Conservation (phyloP, 352 stramenopile species). For the Plasmopara viticola region DNA sequence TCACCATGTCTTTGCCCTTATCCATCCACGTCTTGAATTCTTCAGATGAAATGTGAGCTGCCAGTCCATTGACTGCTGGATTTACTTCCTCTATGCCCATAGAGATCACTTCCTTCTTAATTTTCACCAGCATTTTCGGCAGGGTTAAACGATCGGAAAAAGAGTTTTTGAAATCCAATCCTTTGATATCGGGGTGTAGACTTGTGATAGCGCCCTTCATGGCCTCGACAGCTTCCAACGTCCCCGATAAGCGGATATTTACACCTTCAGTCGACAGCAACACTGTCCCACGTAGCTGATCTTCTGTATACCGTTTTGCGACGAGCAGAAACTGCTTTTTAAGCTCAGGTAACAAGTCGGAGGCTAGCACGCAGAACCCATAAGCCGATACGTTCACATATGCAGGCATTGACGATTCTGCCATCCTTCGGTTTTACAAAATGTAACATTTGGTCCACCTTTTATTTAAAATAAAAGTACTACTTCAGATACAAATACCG, state of each 20-base stretch:
- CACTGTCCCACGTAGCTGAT: slow-evolving; percentile 56
- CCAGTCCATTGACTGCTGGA: slow-evolving; percentile 39
- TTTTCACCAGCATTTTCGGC: slow-evolving; percentile 62
- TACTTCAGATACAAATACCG: too few relatives aligned
- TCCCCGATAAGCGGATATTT: slow-evolving; percentile 62
- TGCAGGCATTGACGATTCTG: neutral
- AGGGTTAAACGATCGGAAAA: slow-evolving; percentile 46
- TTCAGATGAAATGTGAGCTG: slow-evolving; percentile 48
- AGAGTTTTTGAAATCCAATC: slow-evolving; percentile 66
- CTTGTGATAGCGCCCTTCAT: slow-evolving; percentile 44
- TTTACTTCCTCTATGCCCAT: slow-evolving; percentile 49
- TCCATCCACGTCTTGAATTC: slow-evolving; percentile 71
- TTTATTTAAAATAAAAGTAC: neutral
- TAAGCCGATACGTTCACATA: slow-evolving; percentile 71
- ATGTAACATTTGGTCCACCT: too few relatives aligned
- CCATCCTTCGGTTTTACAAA: neutral
- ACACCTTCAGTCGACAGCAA: slow-evolving; percentile 56
- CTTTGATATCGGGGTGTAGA: slow-evolving; percentile 32
- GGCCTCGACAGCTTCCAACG: slow-evolving; percentile 24
- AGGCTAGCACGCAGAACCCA: slow-evolving; percentile 53
- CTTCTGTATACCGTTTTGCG: slow-evolving; percentile 20
- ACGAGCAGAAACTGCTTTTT: slow-evolving; percentile 29
- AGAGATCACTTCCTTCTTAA: slow-evolving; percentile 75
- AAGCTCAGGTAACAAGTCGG: slow-evolving; percentile 29
- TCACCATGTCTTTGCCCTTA: slow-evolving; percentile 53